Conservation (phyloP, 768 basidiomycete species). For the Hemileccinum impolitum region DNA sequence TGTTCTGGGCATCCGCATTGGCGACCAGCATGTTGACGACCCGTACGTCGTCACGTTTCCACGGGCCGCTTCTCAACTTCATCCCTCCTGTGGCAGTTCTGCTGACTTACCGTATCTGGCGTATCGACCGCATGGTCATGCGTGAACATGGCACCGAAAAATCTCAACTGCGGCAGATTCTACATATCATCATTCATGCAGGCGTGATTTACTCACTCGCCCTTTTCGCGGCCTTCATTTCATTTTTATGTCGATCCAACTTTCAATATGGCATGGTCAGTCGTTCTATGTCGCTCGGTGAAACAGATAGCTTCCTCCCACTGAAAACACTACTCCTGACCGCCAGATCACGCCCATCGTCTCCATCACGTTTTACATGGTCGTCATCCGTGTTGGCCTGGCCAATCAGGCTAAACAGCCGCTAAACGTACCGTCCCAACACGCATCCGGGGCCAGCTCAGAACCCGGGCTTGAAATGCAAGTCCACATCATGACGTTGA, state of each 20-base stretch:
- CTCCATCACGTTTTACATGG: slow-evolving; percentile 42
- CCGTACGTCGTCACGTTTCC: slow-evolving; percentile 11
- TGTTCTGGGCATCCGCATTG: slow-evolving; percentile 34
- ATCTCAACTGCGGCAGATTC: slow-evolving; percentile 12
- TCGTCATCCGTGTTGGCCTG: slow-evolving; percentile 37
- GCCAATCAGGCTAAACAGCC: not conserved
- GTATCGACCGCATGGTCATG: slow-evolving; percentile 21
- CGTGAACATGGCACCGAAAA: slow-evolving; percentile 5
- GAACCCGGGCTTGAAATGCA: slow-evolving; percentile 1
- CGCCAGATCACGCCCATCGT: slow-evolving; percentile 36
- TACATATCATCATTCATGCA: slow-evolving; percentile 35
- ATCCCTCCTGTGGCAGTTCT: slow-evolving; percentile 12
- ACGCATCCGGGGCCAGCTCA: not conserved
- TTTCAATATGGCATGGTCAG: slow-evolving; percentile 35
- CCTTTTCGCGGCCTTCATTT: slow-evolving; percentile 33
- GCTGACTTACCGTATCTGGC: slow-evolving; percentile 31
- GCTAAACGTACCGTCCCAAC: not conserved
- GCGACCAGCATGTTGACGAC: slow-evolving; percentile 33
- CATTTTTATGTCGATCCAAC: slow-evolving; percentile 26
- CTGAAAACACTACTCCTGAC: no score
- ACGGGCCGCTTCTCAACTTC: not conserved
- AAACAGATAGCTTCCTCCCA: no score
- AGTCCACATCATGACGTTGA: slow-evolving; percentile 2
- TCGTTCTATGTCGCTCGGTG: not conserved
- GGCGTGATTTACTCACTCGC: slow-evolving; percentile 37